Evolutionary conservation across 768 basidiomycete genomes (phyloP), one percentile per base, ranked within the genome.

Genomic region (Leccinum rimulosum): DNA sequence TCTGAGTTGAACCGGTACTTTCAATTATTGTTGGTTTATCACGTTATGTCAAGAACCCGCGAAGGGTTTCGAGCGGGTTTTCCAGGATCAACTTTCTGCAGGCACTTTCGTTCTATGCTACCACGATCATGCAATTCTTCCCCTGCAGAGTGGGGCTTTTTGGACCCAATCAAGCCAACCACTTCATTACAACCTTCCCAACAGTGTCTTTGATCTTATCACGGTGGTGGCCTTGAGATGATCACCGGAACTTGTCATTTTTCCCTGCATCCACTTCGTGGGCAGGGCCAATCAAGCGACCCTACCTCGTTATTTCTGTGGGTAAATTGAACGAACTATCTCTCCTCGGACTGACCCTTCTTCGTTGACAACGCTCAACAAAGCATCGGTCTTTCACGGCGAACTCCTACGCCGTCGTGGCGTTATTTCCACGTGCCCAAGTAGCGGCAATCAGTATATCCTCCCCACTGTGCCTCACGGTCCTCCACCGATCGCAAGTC

Each of bases 51-150:
- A n/a, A 43, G 1, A 10, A 35, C 48, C 52, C 56, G 52, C 62
- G 62, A 59, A 50, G 31, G 40, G 61, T 64, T 62, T 64, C 36
- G 52, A 54, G 43, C 6, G 25, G 14, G 22, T 22, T 15, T 33
- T n/a, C 9, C 10, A 9, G 6, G 19, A 11, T 27, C 38, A 22
- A 45, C 8, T 28, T 28, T 28, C 15, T 33, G 36, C 4, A 15
- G 17, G 30, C 22, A 7, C 2, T 6, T 36, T 33, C 36, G 31
- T 43, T 47, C 33, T 11, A 33, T 43, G 4, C 28, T 43, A 36
- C 36, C 19, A 50, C 40, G 31, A 45, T 27, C 62, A 54, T 54
- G 52, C 25, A n/a, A 51, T 30, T 22, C 40, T 3, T 61, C 49
- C 27, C 25, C 25, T 25, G 25, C 60, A 56, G 61, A 14, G 33